These are phyloP conservation scores for Tulasnella sp. DNA, from an alignment of 768 basidiomycete genomes.

Conservation along the genomic window DNA sequence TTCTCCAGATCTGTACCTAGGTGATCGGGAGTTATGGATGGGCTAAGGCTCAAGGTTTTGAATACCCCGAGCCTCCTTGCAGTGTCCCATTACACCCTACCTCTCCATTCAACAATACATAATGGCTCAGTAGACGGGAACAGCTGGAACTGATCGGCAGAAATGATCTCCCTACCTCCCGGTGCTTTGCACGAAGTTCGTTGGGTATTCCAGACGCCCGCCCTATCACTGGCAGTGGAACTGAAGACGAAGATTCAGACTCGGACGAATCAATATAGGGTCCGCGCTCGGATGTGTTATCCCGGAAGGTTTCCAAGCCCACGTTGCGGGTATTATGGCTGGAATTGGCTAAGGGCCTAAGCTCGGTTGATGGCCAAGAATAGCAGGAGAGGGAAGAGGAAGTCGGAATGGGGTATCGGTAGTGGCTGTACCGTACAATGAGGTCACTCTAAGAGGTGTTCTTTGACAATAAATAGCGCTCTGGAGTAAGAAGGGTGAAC, in stretches of 20 bases:
- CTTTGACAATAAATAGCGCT: not conserved
- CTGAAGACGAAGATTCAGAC: conserved; percentile 30
- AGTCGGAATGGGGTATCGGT: conserved; percentile 10
- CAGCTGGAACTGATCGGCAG: not conserved
- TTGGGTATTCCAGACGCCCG: conserved; percentile 39
- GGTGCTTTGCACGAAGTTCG: conserved; percentile 46
- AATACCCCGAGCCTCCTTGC: no score
- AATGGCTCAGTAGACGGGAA: no score
- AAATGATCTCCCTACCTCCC: conserved; percentile 53
- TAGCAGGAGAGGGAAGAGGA: conserved; percentile 58
- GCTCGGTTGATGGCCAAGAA: conserved; percentile 79
- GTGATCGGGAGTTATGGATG: no score
- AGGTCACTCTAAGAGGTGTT: not conserved
- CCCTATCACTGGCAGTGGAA: conserved; percentile 30
- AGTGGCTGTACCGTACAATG: conserved; percentile 12
- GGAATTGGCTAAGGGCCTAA: conserved; percentile 85
- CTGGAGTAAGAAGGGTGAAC: no score
- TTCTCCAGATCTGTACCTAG: conserved; percentile 40
- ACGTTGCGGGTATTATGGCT: conserved; percentile 61
- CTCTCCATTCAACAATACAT: no score
- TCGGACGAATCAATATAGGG: not conserved
- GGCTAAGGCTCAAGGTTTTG: no score
- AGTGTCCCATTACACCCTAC: no score
- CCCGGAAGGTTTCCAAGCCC: conserved; percentile 26
- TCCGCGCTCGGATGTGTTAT: not conserved